These are phyloP conservation scores for Neurospora africana DNA, from an alignment of 495 filamentous ascomycete species.

Conservation along the genomic window DNA sequence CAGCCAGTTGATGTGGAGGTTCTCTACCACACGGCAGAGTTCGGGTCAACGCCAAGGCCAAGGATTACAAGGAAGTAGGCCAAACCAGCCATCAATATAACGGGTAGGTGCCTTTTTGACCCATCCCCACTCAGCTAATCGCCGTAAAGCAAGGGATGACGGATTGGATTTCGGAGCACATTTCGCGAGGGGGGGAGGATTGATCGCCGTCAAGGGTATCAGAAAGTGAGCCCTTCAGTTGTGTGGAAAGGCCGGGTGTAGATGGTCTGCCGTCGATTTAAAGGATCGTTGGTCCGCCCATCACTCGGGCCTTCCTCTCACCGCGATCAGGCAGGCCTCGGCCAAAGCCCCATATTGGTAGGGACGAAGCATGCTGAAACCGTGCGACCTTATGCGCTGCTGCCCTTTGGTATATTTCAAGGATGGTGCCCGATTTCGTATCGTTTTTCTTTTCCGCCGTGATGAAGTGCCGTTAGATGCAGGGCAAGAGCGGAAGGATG, in stretches of 20 bases:
- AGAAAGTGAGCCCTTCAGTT: not conserved
- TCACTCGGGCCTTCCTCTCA: not conserved
- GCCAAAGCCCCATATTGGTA: not conserved
- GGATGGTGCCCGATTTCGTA: not conserved
- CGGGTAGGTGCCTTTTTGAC: not conserved
- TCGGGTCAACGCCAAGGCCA: not conserved
- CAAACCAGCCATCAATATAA: not conserved
- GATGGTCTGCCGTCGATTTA: not conserved
- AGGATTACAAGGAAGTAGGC: too few species aligned
- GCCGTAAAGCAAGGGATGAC: not conserved
- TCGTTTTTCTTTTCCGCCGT: not conserved
- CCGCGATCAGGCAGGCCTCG: not conserved
- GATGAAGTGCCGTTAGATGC: not conserved
- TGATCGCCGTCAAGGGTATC: not conserved
- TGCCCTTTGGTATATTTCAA: not conserved
- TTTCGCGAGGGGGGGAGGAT: not conserved
- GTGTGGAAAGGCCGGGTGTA: not conserved
- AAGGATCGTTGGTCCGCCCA: not conserved
- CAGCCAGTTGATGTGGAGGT: not conserved
- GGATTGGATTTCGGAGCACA: not conserved
- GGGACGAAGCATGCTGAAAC: not conserved
- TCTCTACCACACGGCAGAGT: not conserved
- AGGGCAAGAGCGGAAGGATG: not conserved
- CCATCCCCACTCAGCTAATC: not conserved
- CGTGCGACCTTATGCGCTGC: not conserved